Base-by-base conservation (phyloP, 768 basidiomycete genomes). In the Melanogaster broomeanus region DNA sequence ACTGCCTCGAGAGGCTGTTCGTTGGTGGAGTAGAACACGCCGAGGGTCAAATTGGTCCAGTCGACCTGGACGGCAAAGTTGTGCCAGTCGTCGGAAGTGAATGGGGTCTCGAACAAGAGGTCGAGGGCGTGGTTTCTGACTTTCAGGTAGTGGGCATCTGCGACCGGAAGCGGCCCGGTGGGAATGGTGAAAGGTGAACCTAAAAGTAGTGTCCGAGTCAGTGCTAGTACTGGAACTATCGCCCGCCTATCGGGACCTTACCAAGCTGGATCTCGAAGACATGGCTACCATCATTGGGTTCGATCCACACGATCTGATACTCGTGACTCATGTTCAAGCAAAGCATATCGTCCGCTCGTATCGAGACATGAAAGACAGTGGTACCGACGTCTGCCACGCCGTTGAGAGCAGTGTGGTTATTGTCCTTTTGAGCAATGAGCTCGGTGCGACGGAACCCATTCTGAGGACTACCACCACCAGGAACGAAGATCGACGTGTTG, bases 291-390 rank as follows among this genome's bases (percentile, higher is more conserved):
- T 85, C 84, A 46, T 61, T 72, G 2, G 81, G 79, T 65, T 86
- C 83, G 49, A 85, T 81, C 62, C 79, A 84, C 13, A 85, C 79
- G 44, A 80, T 71, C 58, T 85, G 83, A 58, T 85, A 83, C 58
- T 85, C 83, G 50, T 85, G 83, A 9, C 56, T 72, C 55, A 73
- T 74, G 59, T 83, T 82, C 58, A 85, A 62, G 12, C 77, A 77
- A 21, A 60, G 62, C n/a, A 41, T 41, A 13, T 70, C 56, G 53
- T 82, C 75, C 39, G 61, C 50, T 42, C 68, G 67, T 51, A 84
- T 70, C 10, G 78, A 79, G 45, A 81, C 77, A 54, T 82, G 77
- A 65, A 80, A 83, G 25, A 70, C 74, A 2, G 74, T 76, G 9
- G 68, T 71, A 28, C 74, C 76, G 7, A 61, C 65, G 55, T 83